A percentile compares a stretch with the other conserved stretches of the same genome.
These are phyloP conservation scores for Ustilago cynodontis DNA, from an alignment of 1,284 basidiomycete species.

Conservation along the genomic window DNA sequence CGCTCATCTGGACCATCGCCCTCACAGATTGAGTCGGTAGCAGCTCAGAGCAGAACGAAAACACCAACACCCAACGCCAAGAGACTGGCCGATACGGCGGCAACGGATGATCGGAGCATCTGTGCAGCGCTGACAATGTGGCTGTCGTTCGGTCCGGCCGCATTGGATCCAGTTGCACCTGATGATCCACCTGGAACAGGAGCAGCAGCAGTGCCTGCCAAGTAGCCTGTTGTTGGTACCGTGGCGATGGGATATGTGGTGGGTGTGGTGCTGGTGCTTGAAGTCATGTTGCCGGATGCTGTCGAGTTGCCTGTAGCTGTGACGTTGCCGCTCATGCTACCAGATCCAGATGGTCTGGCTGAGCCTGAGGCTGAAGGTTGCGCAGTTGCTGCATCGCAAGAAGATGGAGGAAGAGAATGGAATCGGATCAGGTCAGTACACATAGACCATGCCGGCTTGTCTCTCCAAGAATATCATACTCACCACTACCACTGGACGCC, in stretches of 20 bases:
- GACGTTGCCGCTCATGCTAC: constrained; percentile 11
- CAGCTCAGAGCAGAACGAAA: constrained; percentile 33
- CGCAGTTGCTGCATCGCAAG: constrained; percentile 11
- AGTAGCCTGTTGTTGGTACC: constrained; percentile 36
- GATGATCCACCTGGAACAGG: constrained; percentile 37
- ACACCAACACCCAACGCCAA: constrained; percentile 33
- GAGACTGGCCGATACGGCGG: constrained; percentile 23
- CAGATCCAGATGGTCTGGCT: constrained; percentile 18
- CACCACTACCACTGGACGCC: constrained; percentile 31
- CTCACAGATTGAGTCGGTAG: too few species aligned
- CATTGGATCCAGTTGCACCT: constrained; percentile 22
- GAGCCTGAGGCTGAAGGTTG: constrained; percentile 26
- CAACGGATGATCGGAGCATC: constrained; percentile 22
- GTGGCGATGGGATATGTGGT: constrained; percentile 49
- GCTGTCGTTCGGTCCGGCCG: constrained; percentile 39
- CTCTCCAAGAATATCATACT: not conserved
- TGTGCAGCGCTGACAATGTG: constrained; percentile 39
- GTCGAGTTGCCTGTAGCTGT: constrained; percentile 20
- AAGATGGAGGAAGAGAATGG: not conserved
- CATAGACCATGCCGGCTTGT: not conserved
- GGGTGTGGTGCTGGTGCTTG: constrained; percentile 41
- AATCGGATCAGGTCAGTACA: constrained; percentile 5
- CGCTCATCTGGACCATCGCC: too few species aligned
- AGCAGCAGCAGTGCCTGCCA: constrained; percentile 46
- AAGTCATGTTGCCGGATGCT: constrained; percentile 14